Percentiles rank a stretch among this genome's conserved stretches.
Evolutionary conservation across 768 basidiomycete genomes (phyloP).

Genomic region (Amanita fuliginea): DNA sequence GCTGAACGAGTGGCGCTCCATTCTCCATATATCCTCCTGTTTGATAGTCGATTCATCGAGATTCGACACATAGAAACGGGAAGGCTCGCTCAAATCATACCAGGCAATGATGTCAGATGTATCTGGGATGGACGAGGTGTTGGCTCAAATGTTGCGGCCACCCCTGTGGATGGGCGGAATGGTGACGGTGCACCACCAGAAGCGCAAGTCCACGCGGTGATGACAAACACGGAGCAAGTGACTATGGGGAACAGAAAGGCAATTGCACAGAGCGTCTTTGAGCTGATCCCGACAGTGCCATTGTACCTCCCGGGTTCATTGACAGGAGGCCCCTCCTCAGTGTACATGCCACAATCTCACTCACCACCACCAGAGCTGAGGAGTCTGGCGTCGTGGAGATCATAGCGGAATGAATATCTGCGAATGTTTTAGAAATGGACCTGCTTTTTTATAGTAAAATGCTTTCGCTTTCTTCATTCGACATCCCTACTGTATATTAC

Average conservation of each 20-base stretch:
- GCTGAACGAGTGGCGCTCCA: conserved; percentile 86
- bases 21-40: conserved; percentile 78
- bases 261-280: conserved; percentile 64
- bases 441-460: neutral
- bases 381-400: conserved; percentile 1
- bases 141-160: conserved; percentile 15
- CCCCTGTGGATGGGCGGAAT: conserved; percentile 2
- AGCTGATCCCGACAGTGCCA: conserved; percentile 68
- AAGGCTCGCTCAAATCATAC: conserved; percentile 71
- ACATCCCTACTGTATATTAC: conserved; percentile 1
- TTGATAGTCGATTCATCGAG: conserved; percentile 86
- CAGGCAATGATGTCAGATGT: conserved; percentile 72
- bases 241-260: conserved; percentile 30
- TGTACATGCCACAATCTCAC: neutral
- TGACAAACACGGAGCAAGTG: conserved; percentile 39
- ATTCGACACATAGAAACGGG: conserved; percentile 77
- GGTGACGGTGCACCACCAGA: conserved; percentile 48
- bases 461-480: neutral
- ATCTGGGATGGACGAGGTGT: conserved; percentile 62
- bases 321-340: neutral
- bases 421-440: neutral
- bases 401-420: neutral
- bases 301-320: conserved; percentile 24
- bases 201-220: conserved; percentile 79
- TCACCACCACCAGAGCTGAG: conserved; percentile 8